phyloP scores from a whole-genome alignment of 257 asterid species.

The Solanum medicagineum region DNA sequence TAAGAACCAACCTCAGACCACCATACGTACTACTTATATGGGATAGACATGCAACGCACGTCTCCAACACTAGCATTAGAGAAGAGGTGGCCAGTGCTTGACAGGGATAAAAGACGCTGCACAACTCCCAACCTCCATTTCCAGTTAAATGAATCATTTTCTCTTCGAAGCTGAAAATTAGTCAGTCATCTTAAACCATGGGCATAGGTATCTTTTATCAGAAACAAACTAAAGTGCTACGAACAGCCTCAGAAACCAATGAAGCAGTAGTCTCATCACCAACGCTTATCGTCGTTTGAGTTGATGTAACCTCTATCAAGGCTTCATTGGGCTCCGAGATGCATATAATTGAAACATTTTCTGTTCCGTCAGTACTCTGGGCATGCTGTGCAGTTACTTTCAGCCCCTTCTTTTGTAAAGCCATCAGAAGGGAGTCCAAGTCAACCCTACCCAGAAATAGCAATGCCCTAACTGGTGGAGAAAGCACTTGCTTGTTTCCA shows the following conservation, averaged over 20 bases:
- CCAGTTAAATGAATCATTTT: background rate
- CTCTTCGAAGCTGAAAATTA: background rate
- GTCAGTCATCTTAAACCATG: background rate
- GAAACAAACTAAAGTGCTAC: slow-evolving; percentile 20
- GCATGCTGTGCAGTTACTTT: slow-evolving; percentile 17
- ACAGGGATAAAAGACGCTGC: background rate
- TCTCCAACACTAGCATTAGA: background rate
- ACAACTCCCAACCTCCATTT: background rate
- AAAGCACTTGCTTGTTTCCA: slow-evolving; percentile 15
- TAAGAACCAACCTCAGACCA: too few species aligned
- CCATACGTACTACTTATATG: too few species aligned
- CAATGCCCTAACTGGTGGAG: slow-evolving; percentile 24
- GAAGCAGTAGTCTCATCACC: slow-evolving; percentile 33
- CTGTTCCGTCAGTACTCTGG: slow-evolving; percentile 10
- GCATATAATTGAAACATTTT: slow-evolving; percentile 10
- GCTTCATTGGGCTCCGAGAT: slow-evolving; percentile 42
- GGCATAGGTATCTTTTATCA: background rate
- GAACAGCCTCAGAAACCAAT: slow-evolving; percentile 31
- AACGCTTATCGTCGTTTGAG: slow-evolving; percentile 26
- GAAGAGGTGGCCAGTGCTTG: background rate
- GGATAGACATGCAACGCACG: too few species aligned
- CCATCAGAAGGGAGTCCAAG: slow-evolving; percentile 12
- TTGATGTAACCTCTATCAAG: slow-evolving; percentile 23
- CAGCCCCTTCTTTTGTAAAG: slow-evolving; percentile 35
- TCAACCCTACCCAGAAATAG: slow-evolving; percentile 38